A percentile compares a stretch with the other conserved stretches of the same genome.
These are phyloP conservation scores for Lyophyllum semitale DNA, from an alignment of 768 basidiomycete species.

Conservation along the genomic window DNA sequence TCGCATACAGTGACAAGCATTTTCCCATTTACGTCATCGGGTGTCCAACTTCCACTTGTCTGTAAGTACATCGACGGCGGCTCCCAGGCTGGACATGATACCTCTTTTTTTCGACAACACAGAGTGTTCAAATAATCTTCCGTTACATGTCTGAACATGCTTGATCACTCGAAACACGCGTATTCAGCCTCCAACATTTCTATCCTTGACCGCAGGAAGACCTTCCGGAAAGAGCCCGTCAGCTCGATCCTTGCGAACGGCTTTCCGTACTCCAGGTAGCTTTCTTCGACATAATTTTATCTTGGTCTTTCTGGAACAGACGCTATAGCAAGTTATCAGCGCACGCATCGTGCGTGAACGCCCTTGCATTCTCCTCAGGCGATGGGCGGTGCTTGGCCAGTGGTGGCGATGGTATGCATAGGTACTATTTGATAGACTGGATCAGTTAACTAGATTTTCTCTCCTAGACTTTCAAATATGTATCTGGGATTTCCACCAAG, in stretches of 20 bases:
- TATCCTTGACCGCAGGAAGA: neutral
- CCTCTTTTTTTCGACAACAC: no score
- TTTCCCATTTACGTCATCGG: no score
- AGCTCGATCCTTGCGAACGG: conserved; percentile 25
- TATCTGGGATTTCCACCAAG: conserved; percentile 71
- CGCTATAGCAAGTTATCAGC: conserved; percentile 35
- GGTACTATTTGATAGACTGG: neutral
- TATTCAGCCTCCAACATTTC: neutral
- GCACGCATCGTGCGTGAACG: conserved; percentile 69
- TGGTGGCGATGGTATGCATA: conserved; percentile 64
- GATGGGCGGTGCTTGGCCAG: conserved; percentile 66
- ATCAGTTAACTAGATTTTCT: neutral
- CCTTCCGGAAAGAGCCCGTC: conserved; percentile 16
- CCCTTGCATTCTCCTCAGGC: conserved; percentile 59
- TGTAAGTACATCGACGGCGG: neutral
- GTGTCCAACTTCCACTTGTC: no score
- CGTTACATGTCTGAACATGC: neutral
- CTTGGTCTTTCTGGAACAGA: neutral
- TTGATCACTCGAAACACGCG: conserved; percentile 5
- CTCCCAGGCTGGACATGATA: no score
- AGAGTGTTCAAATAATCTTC: neutral
- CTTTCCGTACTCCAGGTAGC: conserved; percentile 43
- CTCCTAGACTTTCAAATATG: conserved; percentile 51
- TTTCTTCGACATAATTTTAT: neutral
- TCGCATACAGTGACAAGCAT: neutral